Evolutionary conservation across 345 rosid species (phyloP), one percentile per base, ranked within the genome.

Genomic region (Hibiscus syriacus): DNA sequence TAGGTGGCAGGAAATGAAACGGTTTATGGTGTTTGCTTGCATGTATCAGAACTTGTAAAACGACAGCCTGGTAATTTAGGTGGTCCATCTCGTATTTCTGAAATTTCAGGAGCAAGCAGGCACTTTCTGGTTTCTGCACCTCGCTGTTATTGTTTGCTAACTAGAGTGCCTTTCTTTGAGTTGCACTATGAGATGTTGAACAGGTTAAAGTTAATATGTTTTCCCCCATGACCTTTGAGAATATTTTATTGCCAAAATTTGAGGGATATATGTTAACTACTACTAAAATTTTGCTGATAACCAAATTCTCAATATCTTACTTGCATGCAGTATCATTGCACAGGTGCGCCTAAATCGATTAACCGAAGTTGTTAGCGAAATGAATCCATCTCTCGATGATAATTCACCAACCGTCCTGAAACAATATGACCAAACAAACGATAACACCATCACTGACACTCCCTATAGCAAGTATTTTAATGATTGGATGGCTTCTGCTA

Each of bases 1-100:
- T 87, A 93, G 98, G 97, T 86, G 79, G 97, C 89, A 66, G 96
- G 89, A 80, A 85, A 82, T 80, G 88, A 94, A 52, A 93, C 97
- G 4, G 82, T 90, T 74, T 93, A 93, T 80, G 98, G 98, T 55
- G 86, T 93, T 78, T 93, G 98, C 81, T 80, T 93, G 75, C 91
- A 90, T 69, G 89, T 86, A 66, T 80, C 97, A 39, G 97, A 93
- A 83, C 87, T 86, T 65, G 92, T 90, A 76, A 97, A 93, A 79
- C 86, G 97, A 74, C 91, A 89, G 54, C 98, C 91, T 68, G 87
- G 92, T 76, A 81, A 86, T 30, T 73, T 83, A 73, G 86, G 90
- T 69, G 76, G 76, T 68, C 73, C 82, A 12, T 82, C 92, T 55
- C 86, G 88, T 52, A 75, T 83, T 79, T 76, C 76, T 53, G 74